Conservation (phyloP, 2,329 filamentous ascomycete species). For the Paracorniculantispora psalliotae region DNA sequence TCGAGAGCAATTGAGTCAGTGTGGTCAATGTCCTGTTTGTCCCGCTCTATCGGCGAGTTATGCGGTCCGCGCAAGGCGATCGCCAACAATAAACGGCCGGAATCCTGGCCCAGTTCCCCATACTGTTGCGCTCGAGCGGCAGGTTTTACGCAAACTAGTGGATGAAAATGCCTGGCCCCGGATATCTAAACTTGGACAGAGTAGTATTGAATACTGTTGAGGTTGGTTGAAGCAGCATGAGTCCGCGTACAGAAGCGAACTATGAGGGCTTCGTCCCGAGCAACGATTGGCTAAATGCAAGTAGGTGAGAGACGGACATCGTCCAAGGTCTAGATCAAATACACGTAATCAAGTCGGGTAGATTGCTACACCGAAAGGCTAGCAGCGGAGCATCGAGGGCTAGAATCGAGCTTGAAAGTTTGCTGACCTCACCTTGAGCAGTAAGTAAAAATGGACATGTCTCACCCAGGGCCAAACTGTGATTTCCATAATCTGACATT, state of each 20-base stretch:
- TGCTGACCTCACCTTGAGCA: background rate
- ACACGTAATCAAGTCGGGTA: background rate
- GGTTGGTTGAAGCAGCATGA: background rate
- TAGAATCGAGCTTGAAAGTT: background rate
- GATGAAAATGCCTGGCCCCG: too few species aligned
- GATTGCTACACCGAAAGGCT: background rate
- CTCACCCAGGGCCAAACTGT: background rate
- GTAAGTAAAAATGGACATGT: slow-evolving; percentile 1
- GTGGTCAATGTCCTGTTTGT: background rate
- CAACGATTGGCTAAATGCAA: background rate
- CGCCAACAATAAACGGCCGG: background rate
- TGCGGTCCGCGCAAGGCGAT: background rate
- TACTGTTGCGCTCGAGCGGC: background rate
- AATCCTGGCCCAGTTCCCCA: background rate
- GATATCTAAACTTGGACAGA: background rate
- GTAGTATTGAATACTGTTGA: background rate
- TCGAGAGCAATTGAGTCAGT: background rate
- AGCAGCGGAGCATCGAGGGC: background rate
- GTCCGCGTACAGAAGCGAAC: background rate
- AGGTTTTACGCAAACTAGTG: background rate
- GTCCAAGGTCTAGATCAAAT: background rate
- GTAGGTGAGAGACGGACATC: background rate
- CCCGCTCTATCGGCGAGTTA: background rate
- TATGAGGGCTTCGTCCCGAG: background rate
- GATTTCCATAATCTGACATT: background rate